phyloP scores from a whole-genome alignment of 2,329 filamentous ascomycete genomes.

The Diplodia mutila region DNA sequence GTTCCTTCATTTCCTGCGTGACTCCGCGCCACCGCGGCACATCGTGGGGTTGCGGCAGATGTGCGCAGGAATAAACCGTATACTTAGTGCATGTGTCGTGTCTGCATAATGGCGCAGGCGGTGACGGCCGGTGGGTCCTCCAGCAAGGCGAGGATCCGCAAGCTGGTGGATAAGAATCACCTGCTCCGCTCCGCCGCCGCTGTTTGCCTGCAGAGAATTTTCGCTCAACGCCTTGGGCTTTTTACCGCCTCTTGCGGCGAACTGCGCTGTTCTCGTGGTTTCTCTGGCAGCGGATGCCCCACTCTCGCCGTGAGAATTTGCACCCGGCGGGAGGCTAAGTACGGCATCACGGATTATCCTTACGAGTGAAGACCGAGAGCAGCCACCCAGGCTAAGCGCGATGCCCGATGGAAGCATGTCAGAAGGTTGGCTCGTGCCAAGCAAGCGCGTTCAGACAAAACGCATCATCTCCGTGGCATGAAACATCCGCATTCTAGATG shows the following conservation, averaged over 20 bases:
- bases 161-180: constrained; percentile 21
- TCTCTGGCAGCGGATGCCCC: constrained; percentile 21
- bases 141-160: constrained; percentile 23
- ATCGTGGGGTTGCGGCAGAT: constrained; percentile 1
- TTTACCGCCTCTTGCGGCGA: constrained; percentile 13
- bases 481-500: constrained; percentile 20
- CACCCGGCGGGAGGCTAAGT: constrained; percentile 7
- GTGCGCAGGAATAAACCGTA: constrained; percentile 12
- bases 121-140: constrained; percentile 25
- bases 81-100: constrained; percentile 13
- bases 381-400: constrained; percentile 12
- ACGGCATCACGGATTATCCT: constrained; percentile 12
- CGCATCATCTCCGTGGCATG: constrained; percentile 23
- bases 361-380: constrained; percentile 21
- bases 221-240: constrained; percentile 17
- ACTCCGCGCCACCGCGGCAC: constrained; percentile 15
- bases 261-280: constrained; percentile 20
- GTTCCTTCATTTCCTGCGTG: constrained; percentile 22
- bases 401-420: constrained; percentile 20
- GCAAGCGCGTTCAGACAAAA: constrained; percentile 12
- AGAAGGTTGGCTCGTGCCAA: constrained; percentile 21
- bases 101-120: constrained; percentile 21
- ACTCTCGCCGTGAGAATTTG: constrained; percentile 23
- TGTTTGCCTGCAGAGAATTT: constrained; percentile 26
- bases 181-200: constrained; percentile 26